Evolutionary conservation across 148 eudicot species (phyloP).

Genomic region (Cornus kousa): DNA sequence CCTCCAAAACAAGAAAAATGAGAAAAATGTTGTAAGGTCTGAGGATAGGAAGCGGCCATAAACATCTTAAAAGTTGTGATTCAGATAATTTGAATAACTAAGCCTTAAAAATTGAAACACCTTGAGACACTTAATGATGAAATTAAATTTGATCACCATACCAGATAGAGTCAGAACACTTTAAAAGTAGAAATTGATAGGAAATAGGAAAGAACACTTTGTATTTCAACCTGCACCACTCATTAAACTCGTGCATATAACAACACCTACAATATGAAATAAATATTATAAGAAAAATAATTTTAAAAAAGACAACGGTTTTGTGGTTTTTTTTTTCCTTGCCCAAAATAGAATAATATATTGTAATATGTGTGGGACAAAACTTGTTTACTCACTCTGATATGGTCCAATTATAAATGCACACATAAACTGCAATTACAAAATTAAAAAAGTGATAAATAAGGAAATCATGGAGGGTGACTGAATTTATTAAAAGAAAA

Average conservation of each 20-base stretch:
- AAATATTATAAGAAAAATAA: too few relatives aligned
- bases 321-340: too few relatives aligned
- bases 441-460: too few relatives aligned
- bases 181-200: neutral
- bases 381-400: too few relatives aligned
- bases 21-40: neutral
- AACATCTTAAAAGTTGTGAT: neutral
- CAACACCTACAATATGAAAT: too few relatives aligned
- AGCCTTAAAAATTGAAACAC: neutral
- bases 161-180: neutral
- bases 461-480: too few relatives aligned
- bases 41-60: neutral
- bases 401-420: too few relatives aligned
- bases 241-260: conserved; percentile 67
- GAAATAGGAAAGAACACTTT: neutral
- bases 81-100: conserved; percentile 5
- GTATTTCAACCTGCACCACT: conserved; percentile 20
- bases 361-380: too few relatives aligned
- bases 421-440: too few relatives aligned
- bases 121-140: neutral
- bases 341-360: too few relatives aligned
- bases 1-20: neutral
- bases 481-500: too few relatives aligned
- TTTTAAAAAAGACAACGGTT: too few relatives aligned
- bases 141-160: conserved; percentile 5